phyloP scores from a whole-genome alignment of 371 early-diverging fungal species.

The Haplosporangium sp. region DNA sequence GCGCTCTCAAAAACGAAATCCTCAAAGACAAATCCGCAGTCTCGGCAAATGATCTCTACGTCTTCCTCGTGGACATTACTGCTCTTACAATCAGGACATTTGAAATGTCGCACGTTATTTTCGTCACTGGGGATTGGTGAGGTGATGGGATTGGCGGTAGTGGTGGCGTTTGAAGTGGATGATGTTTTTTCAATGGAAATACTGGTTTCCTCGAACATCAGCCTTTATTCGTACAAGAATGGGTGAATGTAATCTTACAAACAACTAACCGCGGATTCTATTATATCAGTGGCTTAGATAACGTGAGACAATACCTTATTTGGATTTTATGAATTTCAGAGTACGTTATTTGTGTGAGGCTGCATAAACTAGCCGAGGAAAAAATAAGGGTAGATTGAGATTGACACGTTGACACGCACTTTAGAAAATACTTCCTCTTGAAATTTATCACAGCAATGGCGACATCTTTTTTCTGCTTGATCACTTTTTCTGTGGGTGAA shows the following conservation, averaged over 20 bases:
- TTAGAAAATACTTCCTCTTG: background rate
- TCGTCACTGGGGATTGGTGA: background rate
- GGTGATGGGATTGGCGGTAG: background rate
- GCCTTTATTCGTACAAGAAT: background rate
- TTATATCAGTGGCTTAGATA: no score
- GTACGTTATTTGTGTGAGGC: no score
- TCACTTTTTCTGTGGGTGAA: background rate
- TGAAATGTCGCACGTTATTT: background rate
- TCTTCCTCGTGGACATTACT: constrained; percentile 3
- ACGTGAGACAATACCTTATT: no score
- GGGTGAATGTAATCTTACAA: background rate
- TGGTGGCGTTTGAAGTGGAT: background rate
- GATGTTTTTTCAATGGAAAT: background rate
- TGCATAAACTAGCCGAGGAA: background rate
- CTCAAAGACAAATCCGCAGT: constrained; percentile 21
- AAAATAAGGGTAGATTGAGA: background rate
- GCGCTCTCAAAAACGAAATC: background rate
- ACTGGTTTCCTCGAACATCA: background rate
- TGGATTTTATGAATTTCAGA: no score
- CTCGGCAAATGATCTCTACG: constrained; percentile 5
- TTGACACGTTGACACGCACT: background rate
- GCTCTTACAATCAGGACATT: constrained; percentile 14
- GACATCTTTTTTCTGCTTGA: background rate
- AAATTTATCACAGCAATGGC: background rate
- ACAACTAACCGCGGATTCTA: no score